Conservation (phyloP, 1,284 basidiomycete species). For the Cutaneotrichosporon cyanovorans region DNA sequence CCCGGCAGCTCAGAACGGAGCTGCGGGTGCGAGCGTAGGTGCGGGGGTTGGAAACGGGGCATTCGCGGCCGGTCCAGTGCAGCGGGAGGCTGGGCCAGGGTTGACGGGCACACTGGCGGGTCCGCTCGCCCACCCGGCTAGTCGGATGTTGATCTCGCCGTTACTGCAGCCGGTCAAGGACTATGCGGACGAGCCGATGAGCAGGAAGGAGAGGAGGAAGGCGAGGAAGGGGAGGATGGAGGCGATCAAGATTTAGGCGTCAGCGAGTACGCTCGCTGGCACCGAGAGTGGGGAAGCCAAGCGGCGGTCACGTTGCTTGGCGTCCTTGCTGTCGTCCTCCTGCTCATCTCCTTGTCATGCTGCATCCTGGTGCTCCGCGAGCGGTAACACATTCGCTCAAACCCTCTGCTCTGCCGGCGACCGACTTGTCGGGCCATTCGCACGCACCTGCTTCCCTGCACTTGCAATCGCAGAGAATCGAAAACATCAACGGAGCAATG, state of each 20-base stretch:
- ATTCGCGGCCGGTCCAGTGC: conserved; percentile 8
- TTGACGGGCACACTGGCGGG: conserved; percentile 12
- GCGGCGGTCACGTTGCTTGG: too few species aligned
- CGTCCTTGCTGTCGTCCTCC: too few species aligned
- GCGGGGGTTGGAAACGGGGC: too few species aligned
- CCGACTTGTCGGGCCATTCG: too few species aligned
- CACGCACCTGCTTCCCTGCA: too few species aligned
- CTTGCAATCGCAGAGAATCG: too few species aligned
- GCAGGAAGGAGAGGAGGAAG: conserved; percentile 16
- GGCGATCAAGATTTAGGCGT: conserved; percentile 13
- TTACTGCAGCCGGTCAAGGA: conserved; percentile 6
- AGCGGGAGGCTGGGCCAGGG: background rate
- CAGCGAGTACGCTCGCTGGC: background rate
- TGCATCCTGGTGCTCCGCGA: too few species aligned
- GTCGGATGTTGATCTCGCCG: conserved; percentile 18
- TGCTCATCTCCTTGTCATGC: too few species aligned
- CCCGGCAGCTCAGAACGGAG: background rate
- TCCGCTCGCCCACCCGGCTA: conserved; percentile 11
- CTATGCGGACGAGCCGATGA: conserved; percentile 9
- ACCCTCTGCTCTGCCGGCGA: too few species aligned
- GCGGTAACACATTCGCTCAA: too few species aligned
- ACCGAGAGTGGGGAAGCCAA: background rate
- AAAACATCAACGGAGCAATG: too few species aligned
- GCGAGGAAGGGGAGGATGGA: conserved; percentile 5
- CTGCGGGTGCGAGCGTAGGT: conserved; percentile 17